These are phyloP conservation scores for Cichorium intybus DNA, from an alignment of 140 eudicot species.

Conservation along the genomic window DNA sequence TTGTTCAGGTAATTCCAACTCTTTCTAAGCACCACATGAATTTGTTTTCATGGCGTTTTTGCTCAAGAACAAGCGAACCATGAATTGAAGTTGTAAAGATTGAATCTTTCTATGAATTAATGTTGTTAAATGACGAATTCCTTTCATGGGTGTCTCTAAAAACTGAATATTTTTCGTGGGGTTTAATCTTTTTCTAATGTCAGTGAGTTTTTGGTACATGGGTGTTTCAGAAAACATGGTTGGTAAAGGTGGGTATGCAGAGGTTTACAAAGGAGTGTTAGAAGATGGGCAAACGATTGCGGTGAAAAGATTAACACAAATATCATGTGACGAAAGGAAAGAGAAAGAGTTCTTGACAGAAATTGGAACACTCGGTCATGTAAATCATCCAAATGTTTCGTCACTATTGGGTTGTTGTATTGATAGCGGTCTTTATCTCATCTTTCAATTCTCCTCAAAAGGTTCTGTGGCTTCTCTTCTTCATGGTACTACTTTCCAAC, in stretches of 20 bases:
- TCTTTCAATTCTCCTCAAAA: slow-evolving; percentile 80
- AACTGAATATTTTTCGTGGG: slow-evolving; percentile 1
- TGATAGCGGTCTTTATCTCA: slow-evolving; percentile 92
- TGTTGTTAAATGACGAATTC: slow-evolving; percentile 12
- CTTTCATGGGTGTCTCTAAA: slow-evolving; percentile 18
- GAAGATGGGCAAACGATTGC: slow-evolving; percentile 79
- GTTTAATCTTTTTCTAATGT: slow-evolving; percentile 12
- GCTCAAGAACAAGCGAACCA: slow-evolving; percentile 5
- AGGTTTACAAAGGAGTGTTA: slow-evolving; percentile 84
- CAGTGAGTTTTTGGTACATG: slow-evolving; percentile 18
- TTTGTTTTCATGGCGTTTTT: neutral
- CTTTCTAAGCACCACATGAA: neutral
- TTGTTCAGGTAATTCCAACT: slow-evolving; percentile 49
- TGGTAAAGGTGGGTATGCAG: slow-evolving; percentile 97
- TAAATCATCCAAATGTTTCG: slow-evolving; percentile 82
- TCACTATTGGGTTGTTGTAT: slow-evolving; percentile 89
- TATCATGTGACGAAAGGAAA: slow-evolving; percentile 76
- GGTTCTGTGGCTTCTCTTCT: slow-evolving; percentile 98
- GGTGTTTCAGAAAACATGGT: slow-evolving; percentile 75
- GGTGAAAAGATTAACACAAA: slow-evolving; percentile 70
- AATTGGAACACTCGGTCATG: slow-evolving; percentile 94
- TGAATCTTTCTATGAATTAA: slow-evolving; percentile 19
- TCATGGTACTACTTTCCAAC: slow-evolving; percentile 59
- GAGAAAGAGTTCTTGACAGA: slow-evolving; percentile 94
- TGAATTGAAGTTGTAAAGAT: slow-evolving; percentile 7